phyloP scores from a whole-genome alignment of 1,284 basidiomycete species.

The Puccinia triticina region DNA sequence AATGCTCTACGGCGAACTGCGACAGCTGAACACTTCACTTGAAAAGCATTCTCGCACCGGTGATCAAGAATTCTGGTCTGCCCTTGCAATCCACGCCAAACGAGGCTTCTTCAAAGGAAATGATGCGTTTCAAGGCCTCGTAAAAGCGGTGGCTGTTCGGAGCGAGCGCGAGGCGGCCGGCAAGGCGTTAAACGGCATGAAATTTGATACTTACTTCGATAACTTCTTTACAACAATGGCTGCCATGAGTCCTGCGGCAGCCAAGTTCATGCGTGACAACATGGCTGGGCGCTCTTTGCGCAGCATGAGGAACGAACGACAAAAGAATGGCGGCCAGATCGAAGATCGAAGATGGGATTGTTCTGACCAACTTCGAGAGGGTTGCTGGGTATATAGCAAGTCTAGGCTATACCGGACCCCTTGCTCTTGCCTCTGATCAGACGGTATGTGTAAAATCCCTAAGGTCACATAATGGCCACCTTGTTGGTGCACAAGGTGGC shows the following conservation, averaged over 20 bases:
- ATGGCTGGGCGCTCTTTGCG: background rate
- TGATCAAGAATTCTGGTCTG: background rate
- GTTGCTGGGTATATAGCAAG: background rate
- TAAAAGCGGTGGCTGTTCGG: background rate
- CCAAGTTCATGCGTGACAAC: constrained; percentile 6
- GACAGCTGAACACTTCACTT: background rate
- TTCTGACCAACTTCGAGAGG: constrained; percentile 7
- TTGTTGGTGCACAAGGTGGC: constrained; percentile 36
- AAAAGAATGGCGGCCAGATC: constrained; percentile 8
- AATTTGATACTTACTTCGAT: constrained; percentile 14
- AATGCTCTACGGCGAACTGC: background rate
- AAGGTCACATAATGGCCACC: background rate
- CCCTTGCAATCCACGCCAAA: background rate
- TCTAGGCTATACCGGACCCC: constrained; percentile 12
- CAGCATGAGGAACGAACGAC: background rate
- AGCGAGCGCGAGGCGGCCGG: constrained; percentile 18
- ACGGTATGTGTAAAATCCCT: constrained; percentile 25
- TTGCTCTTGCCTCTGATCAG: constrained; percentile 16
- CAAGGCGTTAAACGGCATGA: constrained; percentile 6
- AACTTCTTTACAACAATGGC: constrained; percentile 29
- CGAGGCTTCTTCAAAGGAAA: background rate
- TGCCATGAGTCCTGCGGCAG: constrained; percentile 19
- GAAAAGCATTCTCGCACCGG: background rate
- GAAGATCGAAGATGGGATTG: constrained; percentile 25
- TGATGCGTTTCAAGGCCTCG: constrained; percentile 26